These are phyloP conservation scores for Glycyrrhiza uralensis DNA, from an alignment of 306 rosid species.

Conservation along the genomic window DNA sequence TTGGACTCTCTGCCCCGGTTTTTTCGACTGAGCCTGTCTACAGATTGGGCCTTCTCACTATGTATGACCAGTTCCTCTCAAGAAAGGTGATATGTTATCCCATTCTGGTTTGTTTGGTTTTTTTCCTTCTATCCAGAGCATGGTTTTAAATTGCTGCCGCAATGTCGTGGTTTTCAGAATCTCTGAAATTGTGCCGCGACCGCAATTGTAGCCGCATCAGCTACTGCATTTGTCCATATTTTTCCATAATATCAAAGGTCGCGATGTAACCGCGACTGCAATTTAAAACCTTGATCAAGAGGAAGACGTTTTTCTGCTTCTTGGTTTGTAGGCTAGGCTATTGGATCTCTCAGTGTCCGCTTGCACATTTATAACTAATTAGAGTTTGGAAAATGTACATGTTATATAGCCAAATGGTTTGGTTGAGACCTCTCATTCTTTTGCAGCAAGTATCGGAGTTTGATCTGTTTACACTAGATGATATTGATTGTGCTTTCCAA, in stretches of 20 bases:
- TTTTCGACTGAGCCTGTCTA: conserved; percentile 86
- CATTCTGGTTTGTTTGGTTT: neutral
- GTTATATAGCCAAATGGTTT: conserved; percentile 2
- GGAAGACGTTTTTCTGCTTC: neutral
- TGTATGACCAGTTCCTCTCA: conserved; percentile 87
- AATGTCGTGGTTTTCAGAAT: too few relatives aligned
- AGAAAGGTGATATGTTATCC: conserved; percentile 67
- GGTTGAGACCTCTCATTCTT: conserved; percentile 25
- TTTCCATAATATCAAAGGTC: too few relatives aligned
- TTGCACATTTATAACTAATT: neutral
- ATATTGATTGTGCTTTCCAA: conserved; percentile 90
- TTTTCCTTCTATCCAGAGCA: too few relatives aligned
- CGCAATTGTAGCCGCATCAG: too few relatives aligned
- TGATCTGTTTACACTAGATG: conserved; percentile 83
- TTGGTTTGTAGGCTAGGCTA: neutral
- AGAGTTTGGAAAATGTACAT: neutral
- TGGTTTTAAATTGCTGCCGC: too few relatives aligned
- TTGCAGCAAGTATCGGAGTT: conserved; percentile 94
- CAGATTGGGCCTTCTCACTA: conserved; percentile 85
- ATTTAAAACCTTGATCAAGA: too few relatives aligned
- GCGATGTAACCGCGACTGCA: too few relatives aligned
- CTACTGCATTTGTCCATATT: too few relatives aligned
- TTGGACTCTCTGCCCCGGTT: conserved; percentile 81
- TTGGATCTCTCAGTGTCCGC: neutral
- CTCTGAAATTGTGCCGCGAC: too few relatives aligned